These are phyloP conservation scores for Populus euphratica DNA, from an alignment of 345 rosid species.

Conservation along the genomic window DNA sequence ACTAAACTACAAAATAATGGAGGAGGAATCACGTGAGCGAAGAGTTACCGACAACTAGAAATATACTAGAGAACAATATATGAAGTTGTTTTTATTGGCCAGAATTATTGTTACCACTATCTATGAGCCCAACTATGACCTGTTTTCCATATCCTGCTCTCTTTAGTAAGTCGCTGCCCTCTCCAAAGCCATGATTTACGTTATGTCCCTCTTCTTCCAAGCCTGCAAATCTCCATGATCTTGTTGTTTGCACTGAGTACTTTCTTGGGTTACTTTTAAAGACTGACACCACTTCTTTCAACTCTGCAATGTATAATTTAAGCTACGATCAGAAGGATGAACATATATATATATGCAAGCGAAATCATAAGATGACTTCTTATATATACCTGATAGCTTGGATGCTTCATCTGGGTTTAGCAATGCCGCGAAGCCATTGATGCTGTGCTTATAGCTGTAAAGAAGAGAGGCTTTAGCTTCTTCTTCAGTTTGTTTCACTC, in stretches of 20 bases:
- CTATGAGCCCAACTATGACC: slow-evolving; percentile 68
- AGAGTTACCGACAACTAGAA: neutral
- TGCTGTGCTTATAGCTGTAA: slow-evolving; percentile 85
- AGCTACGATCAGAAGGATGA: neutral
- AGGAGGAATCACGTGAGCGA: slow-evolving; percentile 26
- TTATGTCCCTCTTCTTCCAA: slow-evolving; percentile 28
- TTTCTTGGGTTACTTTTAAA: slow-evolving; percentile 40
- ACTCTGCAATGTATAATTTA: slow-evolving; percentile 34
- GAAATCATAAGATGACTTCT: neutral
- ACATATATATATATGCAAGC: neutral
- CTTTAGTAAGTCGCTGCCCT: slow-evolving; percentile 29
- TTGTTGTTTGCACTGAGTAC: slow-evolving; percentile 67
- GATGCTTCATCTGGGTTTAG: slow-evolving; percentile 64
- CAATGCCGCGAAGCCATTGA: slow-evolving; percentile 78
- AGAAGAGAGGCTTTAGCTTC: slow-evolving; percentile 62
- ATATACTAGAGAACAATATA: neutral
- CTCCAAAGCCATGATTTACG: neutral
- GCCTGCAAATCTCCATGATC: slow-evolving; percentile 90
- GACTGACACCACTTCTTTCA: slow-evolving; percentile 61
- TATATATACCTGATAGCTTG: slow-evolving; percentile 55
- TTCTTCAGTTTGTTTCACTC: slow-evolving; percentile 60
- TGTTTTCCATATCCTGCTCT: slow-evolving; percentile 63
- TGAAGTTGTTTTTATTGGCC: neutral
- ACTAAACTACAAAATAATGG: slow-evolving; percentile 16
- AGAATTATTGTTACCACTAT: slow-evolving; percentile 48